Evolutionary conservation across 2,329 filamentous ascomycete genomes (phyloP).

Genomic region (Aspergillus carbonarius): DNA sequence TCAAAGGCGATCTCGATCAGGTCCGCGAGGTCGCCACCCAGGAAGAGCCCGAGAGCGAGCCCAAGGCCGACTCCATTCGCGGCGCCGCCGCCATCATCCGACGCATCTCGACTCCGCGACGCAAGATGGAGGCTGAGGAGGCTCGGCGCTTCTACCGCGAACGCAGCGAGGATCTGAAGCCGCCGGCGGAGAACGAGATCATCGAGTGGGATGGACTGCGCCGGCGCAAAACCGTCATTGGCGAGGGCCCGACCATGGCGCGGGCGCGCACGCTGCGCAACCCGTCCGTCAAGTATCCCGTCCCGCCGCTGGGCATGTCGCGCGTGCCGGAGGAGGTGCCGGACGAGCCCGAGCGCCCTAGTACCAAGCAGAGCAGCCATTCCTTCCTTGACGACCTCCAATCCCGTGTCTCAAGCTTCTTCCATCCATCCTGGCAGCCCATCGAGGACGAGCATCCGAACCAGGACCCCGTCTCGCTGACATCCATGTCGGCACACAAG

Average conservation of each 20-base stretch:
- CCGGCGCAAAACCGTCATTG: slow-evolving; percentile 63
- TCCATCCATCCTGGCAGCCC: slow-evolving; percentile 37
- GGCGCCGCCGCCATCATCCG: slow-evolving; percentile 86
- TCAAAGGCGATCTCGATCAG: slow-evolving; percentile 90
- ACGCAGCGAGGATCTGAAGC: slow-evolving; percentile 65
- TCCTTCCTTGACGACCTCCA: slow-evolving; percentile 42
- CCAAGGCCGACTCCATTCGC: slow-evolving; percentile 93
- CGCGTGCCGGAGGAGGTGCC: slow-evolving; percentile 65
- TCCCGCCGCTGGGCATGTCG: slow-evolving; percentile 85
- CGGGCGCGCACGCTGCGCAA: slow-evolving; percentile 34
- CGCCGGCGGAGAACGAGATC: slow-evolving; percentile 74
- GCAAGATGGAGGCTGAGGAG: slow-evolving; percentile 78
- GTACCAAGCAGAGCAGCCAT: slow-evolving; percentile 29
- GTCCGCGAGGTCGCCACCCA: slow-evolving; percentile 93
- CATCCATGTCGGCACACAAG: slow-evolving; percentile 54
- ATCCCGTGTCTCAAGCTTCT: slow-evolving; percentile 38
- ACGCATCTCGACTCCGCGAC: slow-evolving; percentile 71
- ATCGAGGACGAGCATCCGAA: slow-evolving; percentile 38
- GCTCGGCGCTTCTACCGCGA: slow-evolving; percentile 76
- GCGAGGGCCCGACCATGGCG: slow-evolving; percentile 45
- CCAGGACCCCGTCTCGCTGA: slow-evolving; percentile 63
- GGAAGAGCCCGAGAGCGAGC: slow-evolving; percentile 93
- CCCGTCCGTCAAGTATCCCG: slow-evolving; percentile 50
- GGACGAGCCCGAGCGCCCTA: slow-evolving; percentile 40
- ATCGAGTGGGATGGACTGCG: slow-evolving; percentile 92